phyloP scores from a whole-genome alignment of 257 asterid species.

The Plantago major region DNA sequence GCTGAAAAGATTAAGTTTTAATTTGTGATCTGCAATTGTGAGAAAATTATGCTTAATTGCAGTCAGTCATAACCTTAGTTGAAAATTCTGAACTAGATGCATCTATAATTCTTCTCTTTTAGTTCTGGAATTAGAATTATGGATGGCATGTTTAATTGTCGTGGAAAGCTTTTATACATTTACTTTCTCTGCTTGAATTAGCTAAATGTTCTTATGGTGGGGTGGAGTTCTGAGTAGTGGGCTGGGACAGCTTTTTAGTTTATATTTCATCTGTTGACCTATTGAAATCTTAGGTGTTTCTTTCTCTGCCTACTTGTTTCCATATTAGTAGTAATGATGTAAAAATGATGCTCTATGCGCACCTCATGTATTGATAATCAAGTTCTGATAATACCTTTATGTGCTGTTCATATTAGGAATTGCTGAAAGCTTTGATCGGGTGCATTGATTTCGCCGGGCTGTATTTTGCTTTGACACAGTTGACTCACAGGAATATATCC shows the following conservation, averaged over 20 bases:
- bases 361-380: neutral
- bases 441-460: constrained; percentile 96
- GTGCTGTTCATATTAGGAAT: constrained; percentile 50
- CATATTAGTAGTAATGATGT: neutral
- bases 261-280: neutral
- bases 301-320: neutral
- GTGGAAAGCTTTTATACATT: too few species aligned
- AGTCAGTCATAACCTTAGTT: neutral
- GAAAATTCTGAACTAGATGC: neutral
- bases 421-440: constrained; percentile 88
- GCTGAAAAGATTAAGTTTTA: neutral
- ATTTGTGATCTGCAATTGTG: neutral
- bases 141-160: too few species aligned
- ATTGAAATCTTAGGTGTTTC: neutral
- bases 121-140: too few species aligned
- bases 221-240: neutral
- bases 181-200: too few species aligned
- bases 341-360: constrained; percentile 3
- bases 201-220: too few species aligned
- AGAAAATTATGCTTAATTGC: neutral
- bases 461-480: constrained; percentile 90
- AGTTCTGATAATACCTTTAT: constrained; percentile 5
- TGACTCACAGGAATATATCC: constrained; percentile 94
- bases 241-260: neutral
- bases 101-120: neutral